phyloP scores from a whole-genome alignment of 2,329 filamentous ascomycete species.

The Malbranchea cinnamomea region DNA sequence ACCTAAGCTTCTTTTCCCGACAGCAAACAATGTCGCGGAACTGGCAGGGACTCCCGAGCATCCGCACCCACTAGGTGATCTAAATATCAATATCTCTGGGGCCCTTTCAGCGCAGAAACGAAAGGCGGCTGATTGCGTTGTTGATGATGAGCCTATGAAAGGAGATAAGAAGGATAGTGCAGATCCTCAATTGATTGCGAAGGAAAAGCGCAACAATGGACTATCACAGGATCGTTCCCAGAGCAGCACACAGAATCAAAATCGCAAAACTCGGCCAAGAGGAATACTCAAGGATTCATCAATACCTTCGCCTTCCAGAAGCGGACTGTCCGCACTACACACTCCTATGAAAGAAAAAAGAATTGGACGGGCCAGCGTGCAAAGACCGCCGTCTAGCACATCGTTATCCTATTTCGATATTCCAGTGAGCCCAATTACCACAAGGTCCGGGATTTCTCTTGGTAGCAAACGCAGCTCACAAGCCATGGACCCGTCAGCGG shows the following conservation, averaged over 20 bases:
- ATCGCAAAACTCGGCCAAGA: constrained; percentile 2
- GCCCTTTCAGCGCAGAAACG: too few species aligned
- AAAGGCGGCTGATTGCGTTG: not conserved
- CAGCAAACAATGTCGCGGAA: too few species aligned
- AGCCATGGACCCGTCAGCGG: constrained; percentile 6
- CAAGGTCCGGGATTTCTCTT: constrained; percentile 2
- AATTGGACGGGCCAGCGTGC: constrained; percentile 3
- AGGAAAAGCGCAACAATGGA: too few species aligned
- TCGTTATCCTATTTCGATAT: constrained; percentile 15
- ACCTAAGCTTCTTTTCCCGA: too few species aligned
- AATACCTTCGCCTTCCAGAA: not conserved
- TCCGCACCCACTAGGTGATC: too few species aligned
- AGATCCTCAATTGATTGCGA: too few species aligned
- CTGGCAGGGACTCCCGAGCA: too few species aligned
- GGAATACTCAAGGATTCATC: constrained; percentile 10
- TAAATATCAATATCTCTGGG: too few species aligned
- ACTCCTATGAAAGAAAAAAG: constrained; percentile 9
- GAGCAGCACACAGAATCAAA: too few species aligned
- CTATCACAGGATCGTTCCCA: too few species aligned
- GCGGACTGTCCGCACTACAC: constrained; percentile 2
- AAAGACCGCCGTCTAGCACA: constrained; percentile 10
- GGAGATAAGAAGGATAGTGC: not conserved
- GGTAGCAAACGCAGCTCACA: constrained; percentile 5
- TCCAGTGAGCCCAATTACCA: constrained; percentile 16
- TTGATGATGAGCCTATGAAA: not conserved